Evolutionary conservation across 352 stramenopile genomes (phyloP).

Genomic region (Nothophytophthora sp.): DNA sequence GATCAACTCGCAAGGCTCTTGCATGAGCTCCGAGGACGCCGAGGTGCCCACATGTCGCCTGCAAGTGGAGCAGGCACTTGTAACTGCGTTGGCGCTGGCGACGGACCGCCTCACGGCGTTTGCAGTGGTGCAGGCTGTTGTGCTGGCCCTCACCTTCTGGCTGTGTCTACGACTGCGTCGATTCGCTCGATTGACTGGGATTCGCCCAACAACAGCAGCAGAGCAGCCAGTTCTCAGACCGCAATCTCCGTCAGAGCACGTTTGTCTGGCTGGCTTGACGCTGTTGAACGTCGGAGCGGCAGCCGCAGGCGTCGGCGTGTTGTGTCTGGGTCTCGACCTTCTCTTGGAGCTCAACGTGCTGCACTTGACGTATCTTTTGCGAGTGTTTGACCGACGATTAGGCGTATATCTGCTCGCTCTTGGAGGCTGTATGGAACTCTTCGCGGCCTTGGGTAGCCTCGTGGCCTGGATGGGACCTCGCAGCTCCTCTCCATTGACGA

Average conservation of each 20-base stretch:
- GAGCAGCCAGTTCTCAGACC: neutral
- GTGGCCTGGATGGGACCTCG: conserved; percentile 24
- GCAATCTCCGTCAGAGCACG: conserved; percentile 9
- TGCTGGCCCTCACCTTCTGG: conserved; percentile 21
- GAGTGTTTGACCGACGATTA: conserved; percentile 52
- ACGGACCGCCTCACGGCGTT: conserved; percentile 17
- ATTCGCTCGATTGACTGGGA: conserved; percentile 13
- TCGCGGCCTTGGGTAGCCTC: conserved; percentile 31
- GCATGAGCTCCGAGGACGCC: conserved; percentile 12
- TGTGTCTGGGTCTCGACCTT: conserved; percentile 51
- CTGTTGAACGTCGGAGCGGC: conserved; percentile 22
- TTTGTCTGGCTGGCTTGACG: conserved; percentile 4
- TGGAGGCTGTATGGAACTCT: conserved; percentile 38
- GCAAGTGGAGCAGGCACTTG: conserved; percentile 16
- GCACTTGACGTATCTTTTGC: conserved; percentile 57
- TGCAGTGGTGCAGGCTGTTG: conserved; percentile 10
- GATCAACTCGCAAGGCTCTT: conserved; percentile 30
- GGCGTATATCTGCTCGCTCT: conserved; percentile 47
- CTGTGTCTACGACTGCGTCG: conserved; percentile 27
- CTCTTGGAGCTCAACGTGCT: conserved; percentile 73
- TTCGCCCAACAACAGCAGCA: conserved; percentile 1
- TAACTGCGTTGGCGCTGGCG: conserved; percentile 13
- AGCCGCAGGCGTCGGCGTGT: conserved; percentile 29
- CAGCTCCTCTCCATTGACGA: conserved; percentile 1
- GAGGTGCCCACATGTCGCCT: conserved; percentile 29